phyloP scores from a whole-genome alignment of 1,139 yeast species.

The Candida pseudocylindracea region DNA sequence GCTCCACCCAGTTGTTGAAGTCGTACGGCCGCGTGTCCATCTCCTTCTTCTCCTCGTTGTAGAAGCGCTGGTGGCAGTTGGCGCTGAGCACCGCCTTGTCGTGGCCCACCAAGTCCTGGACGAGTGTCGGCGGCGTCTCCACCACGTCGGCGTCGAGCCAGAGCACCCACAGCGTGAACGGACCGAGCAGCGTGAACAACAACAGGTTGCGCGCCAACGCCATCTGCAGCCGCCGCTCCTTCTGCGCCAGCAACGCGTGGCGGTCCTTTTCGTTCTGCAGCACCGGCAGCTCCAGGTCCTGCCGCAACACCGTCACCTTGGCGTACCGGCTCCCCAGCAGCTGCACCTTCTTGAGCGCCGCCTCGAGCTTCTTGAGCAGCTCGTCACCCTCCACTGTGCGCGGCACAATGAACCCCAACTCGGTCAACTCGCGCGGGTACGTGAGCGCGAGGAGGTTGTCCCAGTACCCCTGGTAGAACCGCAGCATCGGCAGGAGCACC shows the following conservation, averaged over 20 bases:
- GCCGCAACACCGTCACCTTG: slow-evolving; percentile 72
- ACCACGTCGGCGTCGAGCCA: slow-evolving; percentile 93
- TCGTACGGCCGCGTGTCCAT: slow-evolving; percentile 74
- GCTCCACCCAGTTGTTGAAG: slow-evolving; percentile 90
- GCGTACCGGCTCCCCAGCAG: slow-evolving; percentile 39
- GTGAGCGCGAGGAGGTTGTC: slow-evolving; percentile 46
- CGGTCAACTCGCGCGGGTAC: slow-evolving; percentile 70
- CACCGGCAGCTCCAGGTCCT: slow-evolving; percentile 59
- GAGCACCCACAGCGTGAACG: slow-evolving; percentile 80
- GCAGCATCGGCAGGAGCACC: slow-evolving; percentile 73
- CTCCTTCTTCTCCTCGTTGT: slow-evolving; percentile 30
- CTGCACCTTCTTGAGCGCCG: slow-evolving; percentile 36
- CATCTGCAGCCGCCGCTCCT: slow-evolving; percentile 76
- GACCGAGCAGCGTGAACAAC: slow-evolving; percentile 72
- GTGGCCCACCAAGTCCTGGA: slow-evolving; percentile 77
- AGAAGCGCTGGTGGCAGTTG: slow-evolving; percentile 73
- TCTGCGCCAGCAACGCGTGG: slow-evolving; percentile 51
- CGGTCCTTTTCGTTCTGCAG: slow-evolving; percentile 63
- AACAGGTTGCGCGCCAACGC: slow-evolving; percentile 85
- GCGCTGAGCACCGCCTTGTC: slow-evolving; percentile 79
- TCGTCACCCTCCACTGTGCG: slow-evolving; percentile 58
- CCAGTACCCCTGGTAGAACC: slow-evolving; percentile 77
- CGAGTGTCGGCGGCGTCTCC: slow-evolving; percentile 61
- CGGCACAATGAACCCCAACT: slow-evolving; percentile 82
- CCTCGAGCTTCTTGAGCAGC: slow-evolving; percentile 49